These are phyloP conservation scores for Immersiporthe knoxdaviesiana DNA, from an alignment of 2,329 filamentous ascomycete genomes.

Conservation along the genomic window DNA sequence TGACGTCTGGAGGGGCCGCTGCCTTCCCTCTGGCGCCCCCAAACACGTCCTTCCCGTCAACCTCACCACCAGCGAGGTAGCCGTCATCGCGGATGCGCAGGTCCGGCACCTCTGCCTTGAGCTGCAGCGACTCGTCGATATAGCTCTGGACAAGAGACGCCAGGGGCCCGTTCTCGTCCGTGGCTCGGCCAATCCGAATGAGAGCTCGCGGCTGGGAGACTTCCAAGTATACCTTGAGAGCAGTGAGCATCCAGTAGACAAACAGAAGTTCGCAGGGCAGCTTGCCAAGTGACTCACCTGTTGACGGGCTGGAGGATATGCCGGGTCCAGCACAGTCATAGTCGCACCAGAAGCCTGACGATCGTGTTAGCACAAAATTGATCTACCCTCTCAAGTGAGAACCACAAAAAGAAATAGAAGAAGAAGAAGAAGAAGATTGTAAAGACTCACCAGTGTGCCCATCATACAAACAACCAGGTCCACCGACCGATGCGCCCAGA, in stretches of 20 bases:
- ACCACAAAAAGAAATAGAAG: neutral
- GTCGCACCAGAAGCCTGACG: conserved; percentile 61
- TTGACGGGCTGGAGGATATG: conserved; percentile 79
- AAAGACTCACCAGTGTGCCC: conserved; percentile 55
- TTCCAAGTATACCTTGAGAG: conserved; percentile 62
- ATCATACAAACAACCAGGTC: conserved; percentile 71
- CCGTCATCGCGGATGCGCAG: conserved; percentile 75
- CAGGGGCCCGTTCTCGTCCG: conserved; percentile 64
- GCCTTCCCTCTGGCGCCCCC: conserved; percentile 54
- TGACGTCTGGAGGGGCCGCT: conserved; percentile 65
- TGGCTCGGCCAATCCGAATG: conserved; percentile 72
- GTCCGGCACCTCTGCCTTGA: conserved; percentile 76
- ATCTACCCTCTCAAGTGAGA: neutral
- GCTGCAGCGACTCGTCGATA: conserved; percentile 70
- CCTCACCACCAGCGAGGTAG: conserved; percentile 67
- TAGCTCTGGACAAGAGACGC: conserved; percentile 59
- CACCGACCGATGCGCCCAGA: conserved; percentile 82
- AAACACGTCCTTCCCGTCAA: conserved; percentile 63
- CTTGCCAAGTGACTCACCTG: conserved; percentile 42
- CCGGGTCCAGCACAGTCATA: conserved; percentile 74
- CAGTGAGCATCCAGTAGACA: neutral
- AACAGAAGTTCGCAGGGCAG: neutral
- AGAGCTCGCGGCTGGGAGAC: conserved; percentile 72
- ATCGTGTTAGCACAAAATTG: neutral
- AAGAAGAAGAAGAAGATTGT: neutral